Base-by-base conservation (phyloP, 106 monocot species). In the Dioscorea zingiberensis region DNA sequence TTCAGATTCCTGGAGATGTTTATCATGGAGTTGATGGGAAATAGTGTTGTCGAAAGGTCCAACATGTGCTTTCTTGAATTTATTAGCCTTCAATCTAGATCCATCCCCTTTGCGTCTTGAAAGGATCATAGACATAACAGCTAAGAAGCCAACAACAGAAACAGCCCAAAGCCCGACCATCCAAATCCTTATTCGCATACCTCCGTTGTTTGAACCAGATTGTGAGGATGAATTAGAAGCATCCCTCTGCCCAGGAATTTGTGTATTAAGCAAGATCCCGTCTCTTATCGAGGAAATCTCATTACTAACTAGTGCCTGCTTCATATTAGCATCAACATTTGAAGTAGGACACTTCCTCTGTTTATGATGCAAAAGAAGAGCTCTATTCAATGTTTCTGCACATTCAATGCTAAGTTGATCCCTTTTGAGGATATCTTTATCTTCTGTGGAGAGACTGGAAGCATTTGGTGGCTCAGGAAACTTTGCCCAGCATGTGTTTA, bases 341-440 rank as follows among this genome's bases (percentile, higher is more conserved):
- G 44, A 44, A 11, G 38, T 13, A 24, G 66, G 49, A 38, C 90
- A 94, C 2, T 78, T 76, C 71, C 77, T 85, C 47, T 64, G 60
- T 45, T 78, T n/a, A 54, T 98, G 98, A 71, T 98, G 93, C 57
- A 89, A 68, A 45, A 75, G 68, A 17, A 98, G 85, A 55, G 98
- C 98, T 30, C 22, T 80, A 64, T 98, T 98, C 69, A 98, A 45
- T 55, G 86, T 79, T 25, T 57, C 59, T 1, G 70, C 89, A 57
- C 98, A 98, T 78, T 89, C 98, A 25, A 98, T 98, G 66, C 87
- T 98, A 19, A 98, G 68, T 13, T 77, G 71, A 83, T 98, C 98
- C 62, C 80, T 89, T 66, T 67, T 70, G 13, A 71, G 72, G 30
- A 32, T 58, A 57, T 76, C 58, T 44, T 64, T 72, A 58, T 78